Evolutionary conservation across 148 eudicot genomes (phyloP), one percentile per base, ranked within the genome.

Genomic region (Diospyros kaki): DNA sequence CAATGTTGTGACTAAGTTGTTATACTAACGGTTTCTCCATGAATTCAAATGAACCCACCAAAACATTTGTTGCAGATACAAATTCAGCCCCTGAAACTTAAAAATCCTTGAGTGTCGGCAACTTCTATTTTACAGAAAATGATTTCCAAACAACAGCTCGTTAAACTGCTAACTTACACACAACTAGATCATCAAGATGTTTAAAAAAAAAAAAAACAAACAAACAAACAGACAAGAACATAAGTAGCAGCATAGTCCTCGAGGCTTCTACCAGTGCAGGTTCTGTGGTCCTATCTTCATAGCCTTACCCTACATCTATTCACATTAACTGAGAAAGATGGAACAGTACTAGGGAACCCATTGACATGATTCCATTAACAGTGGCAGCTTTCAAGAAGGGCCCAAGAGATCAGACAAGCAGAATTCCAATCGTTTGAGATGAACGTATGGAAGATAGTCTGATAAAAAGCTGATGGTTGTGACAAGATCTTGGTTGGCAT

Each of bases 401-500:
- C 64, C 71, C 46, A 44, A 46, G 17, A 8, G 6, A 75, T 63
- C 7, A 9, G 69, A 68, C 48, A 46, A 11, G 68, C 67, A 75
- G 61, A 70, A 67, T 72, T 53, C 70, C 58, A 51, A 9, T 58
- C 41, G 50, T 17, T 41, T 56, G 46, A 44, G 28, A 62, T 53
- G 65, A 17, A 52, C 48, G 43, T 48, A 44, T 58, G 58, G 72
- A 9, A 50, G 40, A 17, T 55, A 9, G 66, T 53, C 50, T 64
- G 39, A 28, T 43, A 78, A 44, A 68, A 73, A 44, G 62, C 48
- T 64, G 65, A 39, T 45, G 72, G 71, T 62, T 55, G 61, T 64
- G 81, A 74, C 75, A 74, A 81, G 53, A 69, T 74, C 81, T 76
- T 64, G 74, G 78, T 69, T 74, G 78, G 78, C 66, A 64, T n/a